Evolutionary conservation across 352 stramenopile genomes (phyloP), one percentile per base, ranked within the genome.

Genomic region (Phytophthora boehmeriae): DNA sequence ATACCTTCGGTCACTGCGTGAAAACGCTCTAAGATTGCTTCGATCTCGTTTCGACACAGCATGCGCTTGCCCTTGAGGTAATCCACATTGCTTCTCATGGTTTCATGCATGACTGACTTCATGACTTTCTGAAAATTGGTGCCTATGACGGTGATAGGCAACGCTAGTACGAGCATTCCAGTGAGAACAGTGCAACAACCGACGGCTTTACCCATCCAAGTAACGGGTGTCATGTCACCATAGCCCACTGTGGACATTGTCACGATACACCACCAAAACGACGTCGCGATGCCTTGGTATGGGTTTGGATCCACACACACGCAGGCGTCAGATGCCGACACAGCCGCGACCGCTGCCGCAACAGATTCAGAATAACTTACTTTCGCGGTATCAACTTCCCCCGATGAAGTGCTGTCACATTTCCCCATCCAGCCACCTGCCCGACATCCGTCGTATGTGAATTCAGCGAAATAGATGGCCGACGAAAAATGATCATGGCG

Each of bases 211-310:
- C 89, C 90, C 3, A 61, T 17, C 23, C 81, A 68, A 10, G 88
- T 94, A 58, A 92, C 84, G 2, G 90, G 89, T 2, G 75, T 86
- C 73, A 95, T 88, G 49, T 97, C 90, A 1, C 90, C 90, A 51
- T 97, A 97, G 1, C 90, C 90, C 3, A 97, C 88, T 0, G 90
- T 97, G 20, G 90, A 97, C 80, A 96, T 95, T n/a, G 89, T 97
- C 52, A 97, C 87, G 47, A 97, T 88, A 48, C 89, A 90, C 88
- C 87, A 97, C 84, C 89, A 97, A 23, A 96, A 93, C 4, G 83
- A 88, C 20, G 78, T 69, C 0, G 83, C 77, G 48, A 97, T 95
- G 50, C 78, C 89, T 54, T 66, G 75, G 71, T 95, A 96, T 20
- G 87, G 88, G 17, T 89, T 92, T n/a, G 78, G 79, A 54, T 95